These are phyloP conservation scores for Scedosporium aurantiacum DNA, from an alignment of 2,329 filamentous ascomycete genomes.

Conservation along the genomic window DNA sequence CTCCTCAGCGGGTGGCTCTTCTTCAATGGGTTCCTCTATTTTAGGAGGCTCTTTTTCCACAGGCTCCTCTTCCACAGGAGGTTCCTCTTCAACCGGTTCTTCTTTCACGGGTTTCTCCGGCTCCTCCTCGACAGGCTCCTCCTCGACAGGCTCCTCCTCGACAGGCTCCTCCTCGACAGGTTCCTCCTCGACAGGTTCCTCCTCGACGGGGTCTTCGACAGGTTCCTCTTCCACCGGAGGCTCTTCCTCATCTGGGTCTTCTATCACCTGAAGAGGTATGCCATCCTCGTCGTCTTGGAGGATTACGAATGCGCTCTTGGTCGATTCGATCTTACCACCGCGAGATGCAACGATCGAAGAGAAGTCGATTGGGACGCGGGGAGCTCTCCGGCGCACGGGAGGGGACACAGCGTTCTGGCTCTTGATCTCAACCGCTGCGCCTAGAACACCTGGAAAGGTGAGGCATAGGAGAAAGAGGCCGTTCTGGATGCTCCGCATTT, in stretches of 20 bases:
- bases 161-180: not conserved
- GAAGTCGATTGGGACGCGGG: not conserved
- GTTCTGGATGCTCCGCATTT: not conserved
- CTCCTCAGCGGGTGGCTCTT: not conserved
- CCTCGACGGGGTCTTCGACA: not conserved
- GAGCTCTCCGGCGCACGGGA: not conserved
- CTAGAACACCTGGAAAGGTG: slow-evolving; percentile 1
- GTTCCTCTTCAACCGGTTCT: not conserved
- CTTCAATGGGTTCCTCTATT: not conserved
- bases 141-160: not conserved
- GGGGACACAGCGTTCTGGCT: not conserved
- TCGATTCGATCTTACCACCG: not conserved
- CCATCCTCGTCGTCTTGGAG: not conserved
- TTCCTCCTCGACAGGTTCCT: not conserved
- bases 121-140: not conserved
- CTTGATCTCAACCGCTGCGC: not conserved
- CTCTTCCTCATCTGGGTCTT: not conserved
- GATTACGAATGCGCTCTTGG: not conserved
- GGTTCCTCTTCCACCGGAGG: not conserved
- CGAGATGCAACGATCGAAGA: too few species aligned
- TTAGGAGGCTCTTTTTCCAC: not conserved
- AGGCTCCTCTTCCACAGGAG: not conserved
- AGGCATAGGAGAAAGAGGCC: not conserved
- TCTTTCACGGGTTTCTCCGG: not conserved
- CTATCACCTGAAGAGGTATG: not conserved